phyloP scores from a whole-genome alignment of 495 filamentous ascomycete species.

The Lichina pygmaea region DNA sequence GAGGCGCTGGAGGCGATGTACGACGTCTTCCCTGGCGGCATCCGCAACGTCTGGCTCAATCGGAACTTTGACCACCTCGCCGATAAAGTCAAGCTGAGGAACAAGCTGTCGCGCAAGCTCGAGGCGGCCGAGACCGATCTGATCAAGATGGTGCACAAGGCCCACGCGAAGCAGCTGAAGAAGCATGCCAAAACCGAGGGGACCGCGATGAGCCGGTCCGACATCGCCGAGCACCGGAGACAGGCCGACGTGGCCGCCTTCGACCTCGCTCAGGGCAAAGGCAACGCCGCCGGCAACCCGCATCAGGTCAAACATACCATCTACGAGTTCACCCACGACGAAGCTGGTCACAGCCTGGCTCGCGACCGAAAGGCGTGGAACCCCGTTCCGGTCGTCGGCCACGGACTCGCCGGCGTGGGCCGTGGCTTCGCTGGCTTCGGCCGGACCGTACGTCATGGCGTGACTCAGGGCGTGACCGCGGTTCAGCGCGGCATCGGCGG shows the following conservation, averaged over 20 bases:
- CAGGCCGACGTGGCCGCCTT: constrained; percentile 23
- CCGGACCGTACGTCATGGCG: constrained; percentile 22
- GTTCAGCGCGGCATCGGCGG: no score
- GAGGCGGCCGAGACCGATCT: constrained; percentile 69
- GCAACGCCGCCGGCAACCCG: constrained; percentile 61
- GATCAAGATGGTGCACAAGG: constrained; percentile 51
- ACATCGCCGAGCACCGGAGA: background rate
- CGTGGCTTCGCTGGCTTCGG: constrained; percentile 34
- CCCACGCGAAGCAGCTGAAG: constrained; percentile 36
- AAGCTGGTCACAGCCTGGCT: constrained; percentile 3
- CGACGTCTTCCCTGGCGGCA: constrained; percentile 87
- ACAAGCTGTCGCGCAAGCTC: constrained; percentile 39
- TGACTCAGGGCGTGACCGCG: constrained; percentile 18
- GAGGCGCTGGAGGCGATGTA: constrained; percentile 65
- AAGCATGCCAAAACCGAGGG: constrained; percentile 31
- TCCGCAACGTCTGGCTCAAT: constrained; percentile 93
- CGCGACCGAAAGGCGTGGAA: constrained; percentile 9
- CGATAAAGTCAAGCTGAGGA: constrained; percentile 59
- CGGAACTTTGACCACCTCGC: constrained; percentile 69
- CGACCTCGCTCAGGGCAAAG: constrained; percentile 34
- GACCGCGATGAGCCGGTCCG: constrained; percentile 7
- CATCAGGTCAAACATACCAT: constrained; percentile 54
- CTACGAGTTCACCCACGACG: constrained; percentile 33
- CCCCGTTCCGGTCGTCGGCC: constrained; percentile 18
- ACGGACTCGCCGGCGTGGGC: constrained; percentile 27